A percentile compares a stretch with the other conserved stretches of the same genome.
Conservation (phyloP, 2,329 filamentous ascomycete genomes). For the Fusarium setosum region DNA sequence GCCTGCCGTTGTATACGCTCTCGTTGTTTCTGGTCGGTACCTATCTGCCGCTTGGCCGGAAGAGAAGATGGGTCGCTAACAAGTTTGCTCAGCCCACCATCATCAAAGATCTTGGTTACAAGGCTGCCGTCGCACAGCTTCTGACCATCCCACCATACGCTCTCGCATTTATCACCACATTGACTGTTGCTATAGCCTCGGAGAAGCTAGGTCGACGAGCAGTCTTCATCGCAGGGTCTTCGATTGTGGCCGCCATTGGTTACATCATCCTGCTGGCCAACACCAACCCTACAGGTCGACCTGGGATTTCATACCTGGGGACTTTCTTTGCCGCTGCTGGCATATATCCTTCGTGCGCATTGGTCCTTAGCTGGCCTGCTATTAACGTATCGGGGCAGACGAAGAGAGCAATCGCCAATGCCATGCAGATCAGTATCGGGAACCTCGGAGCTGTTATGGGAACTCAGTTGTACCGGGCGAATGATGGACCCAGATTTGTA, state of each 20-base stretch:
- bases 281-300: constrained; percentile 55
- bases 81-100: constrained; percentile 57
- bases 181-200: constrained; percentile 68
- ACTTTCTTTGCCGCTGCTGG: constrained; percentile 74
- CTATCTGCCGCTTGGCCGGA: not conserved
- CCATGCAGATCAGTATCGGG: constrained; percentile 78
- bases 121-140: constrained; percentile 64
- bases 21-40: constrained; percentile 63
- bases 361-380: constrained; percentile 76
- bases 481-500: constrained; percentile 70
- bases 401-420: constrained; percentile 75
- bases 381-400: constrained; percentile 79
- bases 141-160: constrained; percentile 74
- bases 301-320: constrained; percentile 69
- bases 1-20: constrained; percentile 68
- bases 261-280: constrained; percentile 70
- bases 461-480: constrained; percentile 73
- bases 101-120: constrained; percentile 65
- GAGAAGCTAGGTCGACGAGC: constrained; percentile 69
- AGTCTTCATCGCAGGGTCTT: constrained; percentile 70
- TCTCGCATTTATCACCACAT: constrained; percentile 69
- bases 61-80: not conserved
- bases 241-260: constrained; percentile 68
- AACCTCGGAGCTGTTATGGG: constrained; percentile 76
- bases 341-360: constrained; percentile 73